phyloP scores from a whole-genome alignment of 176 grass and related monocot species.

The Dactylis glomerata region DNA sequence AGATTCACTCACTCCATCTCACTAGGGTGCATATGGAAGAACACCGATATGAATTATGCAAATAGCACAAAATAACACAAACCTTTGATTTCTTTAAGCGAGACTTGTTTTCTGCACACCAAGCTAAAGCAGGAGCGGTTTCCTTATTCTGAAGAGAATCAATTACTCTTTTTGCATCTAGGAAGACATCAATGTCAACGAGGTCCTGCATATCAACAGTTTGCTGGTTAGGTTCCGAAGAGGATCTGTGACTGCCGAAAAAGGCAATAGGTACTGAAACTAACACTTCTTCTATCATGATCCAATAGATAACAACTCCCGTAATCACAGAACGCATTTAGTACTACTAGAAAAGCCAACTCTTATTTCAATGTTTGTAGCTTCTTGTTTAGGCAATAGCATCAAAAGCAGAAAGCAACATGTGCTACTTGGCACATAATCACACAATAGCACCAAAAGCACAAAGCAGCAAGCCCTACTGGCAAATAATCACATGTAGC shows the following conservation, averaged over 20 bases:
- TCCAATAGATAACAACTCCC: neutral
- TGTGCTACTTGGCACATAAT: neutral
- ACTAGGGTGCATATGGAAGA: neutral
- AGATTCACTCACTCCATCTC: slow-evolving; percentile 8
- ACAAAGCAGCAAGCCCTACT: neutral
- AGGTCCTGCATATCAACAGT: slow-evolving; percentile 60
- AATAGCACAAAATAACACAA: neutral
- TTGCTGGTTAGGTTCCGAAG: slow-evolving; percentile 14
- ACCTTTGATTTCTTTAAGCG: slow-evolving; percentile 99
- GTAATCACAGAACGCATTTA: slow-evolving; percentile 1
- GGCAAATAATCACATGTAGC: neutral
- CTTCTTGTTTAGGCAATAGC: neutral
- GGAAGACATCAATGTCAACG: slow-evolving; percentile 86
- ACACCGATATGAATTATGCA: neutral
- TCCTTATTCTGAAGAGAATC: slow-evolving; percentile 94
- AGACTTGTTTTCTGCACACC: slow-evolving; percentile 98
- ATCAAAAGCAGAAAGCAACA: slow-evolving; percentile 16
- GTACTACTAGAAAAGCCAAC: neutral
- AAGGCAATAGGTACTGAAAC: neutral
- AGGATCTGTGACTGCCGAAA: neutral
- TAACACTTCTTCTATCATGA: slow-evolving; percentile 1
- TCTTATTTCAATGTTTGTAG: neutral
- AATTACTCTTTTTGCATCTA: slow-evolving; percentile 83
- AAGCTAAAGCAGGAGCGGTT: slow-evolving; percentile 74
- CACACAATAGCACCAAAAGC: neutral